phyloP scores from a whole-genome alignment of 305 asterid species.

The Solanum hybrid region DNA sequence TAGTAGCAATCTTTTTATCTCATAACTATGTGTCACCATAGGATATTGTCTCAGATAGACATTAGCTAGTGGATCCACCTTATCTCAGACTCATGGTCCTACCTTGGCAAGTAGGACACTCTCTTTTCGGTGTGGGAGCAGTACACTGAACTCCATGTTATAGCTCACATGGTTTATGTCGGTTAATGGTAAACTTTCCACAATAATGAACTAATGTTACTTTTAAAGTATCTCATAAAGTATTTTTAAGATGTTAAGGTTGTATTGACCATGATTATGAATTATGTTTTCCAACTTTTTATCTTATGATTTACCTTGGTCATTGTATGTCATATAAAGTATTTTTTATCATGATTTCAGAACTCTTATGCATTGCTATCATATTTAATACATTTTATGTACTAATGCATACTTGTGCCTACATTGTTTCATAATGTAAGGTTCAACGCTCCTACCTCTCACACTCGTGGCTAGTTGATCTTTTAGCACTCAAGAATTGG shows the following conservation, averaged over 20 bases:
- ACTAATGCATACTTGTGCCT: neutral
- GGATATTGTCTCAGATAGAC: neutral
- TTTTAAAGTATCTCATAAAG: neutral
- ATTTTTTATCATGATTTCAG: neutral
- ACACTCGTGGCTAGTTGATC: neutral
- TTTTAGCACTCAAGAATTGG: neutral
- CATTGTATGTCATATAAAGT: neutral
- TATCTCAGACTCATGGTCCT: neutral
- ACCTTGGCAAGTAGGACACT: neutral
- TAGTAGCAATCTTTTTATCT: neutral
- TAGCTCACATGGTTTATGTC: neutral
- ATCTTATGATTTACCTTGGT: neutral
- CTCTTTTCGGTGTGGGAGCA: neutral
- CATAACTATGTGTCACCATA: neutral
- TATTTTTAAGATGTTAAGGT: neutral
- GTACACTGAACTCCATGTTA: neutral
- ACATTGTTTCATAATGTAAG: neutral
- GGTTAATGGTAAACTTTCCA: neutral
- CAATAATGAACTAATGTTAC: neutral
- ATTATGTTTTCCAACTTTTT: neutral
- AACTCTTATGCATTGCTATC: neutral
- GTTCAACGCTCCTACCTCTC: neutral
- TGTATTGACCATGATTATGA: neutral
- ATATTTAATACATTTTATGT: neutral
- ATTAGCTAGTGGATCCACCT: neutral